These are phyloP conservation scores for Acacia melanoxylon DNA, from an alignment of 306 rosid species.

Conservation along the genomic window DNA sequence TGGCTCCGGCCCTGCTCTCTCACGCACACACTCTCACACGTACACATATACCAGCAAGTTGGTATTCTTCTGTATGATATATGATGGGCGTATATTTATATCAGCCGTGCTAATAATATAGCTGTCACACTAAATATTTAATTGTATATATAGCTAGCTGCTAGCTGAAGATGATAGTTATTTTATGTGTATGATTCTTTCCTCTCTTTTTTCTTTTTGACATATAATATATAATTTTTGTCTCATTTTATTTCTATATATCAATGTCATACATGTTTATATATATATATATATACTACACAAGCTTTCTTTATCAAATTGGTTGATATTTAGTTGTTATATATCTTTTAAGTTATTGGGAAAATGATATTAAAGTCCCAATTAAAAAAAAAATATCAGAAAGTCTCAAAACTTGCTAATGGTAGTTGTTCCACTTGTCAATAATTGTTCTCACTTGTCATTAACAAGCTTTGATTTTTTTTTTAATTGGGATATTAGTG, in stretches of 20 bases:
- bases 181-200: neutral
- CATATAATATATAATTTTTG: neutral
- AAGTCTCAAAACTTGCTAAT: no score
- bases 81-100: neutral
- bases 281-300: neutral
- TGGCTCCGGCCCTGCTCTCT: no score
- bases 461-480: no score
- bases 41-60: neutral
- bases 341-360: no score
- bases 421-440: no score
- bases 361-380: no score
- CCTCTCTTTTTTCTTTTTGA: neutral
- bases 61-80: neutral
- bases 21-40: neutral
- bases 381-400: no score
- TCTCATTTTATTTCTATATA: neutral
- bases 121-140: neutral
- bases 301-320: neutral
- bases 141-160: neutral
- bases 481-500: no score
- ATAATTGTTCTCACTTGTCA: no score
- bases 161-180: neutral
- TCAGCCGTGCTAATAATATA: neutral
- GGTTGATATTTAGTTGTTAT: neutral
- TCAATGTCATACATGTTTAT: neutral